phyloP scores from a whole-genome alignment of 495 filamentous ascomycete genomes.

The Opeltia flavorubescens region DNA sequence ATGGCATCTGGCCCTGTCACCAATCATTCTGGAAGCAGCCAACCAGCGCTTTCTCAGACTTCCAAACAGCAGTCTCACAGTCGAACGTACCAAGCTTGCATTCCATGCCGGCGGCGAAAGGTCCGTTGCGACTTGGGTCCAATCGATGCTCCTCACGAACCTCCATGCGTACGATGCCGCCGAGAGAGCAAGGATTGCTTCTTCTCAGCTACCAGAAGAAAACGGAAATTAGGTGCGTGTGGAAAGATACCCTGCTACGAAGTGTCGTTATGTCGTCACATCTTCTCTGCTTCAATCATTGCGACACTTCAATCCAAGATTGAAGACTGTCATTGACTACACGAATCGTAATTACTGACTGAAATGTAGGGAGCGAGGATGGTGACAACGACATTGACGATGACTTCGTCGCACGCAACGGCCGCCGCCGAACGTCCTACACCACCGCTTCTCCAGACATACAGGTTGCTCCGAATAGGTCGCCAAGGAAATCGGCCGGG shows the following conservation, averaged over 20 bases:
- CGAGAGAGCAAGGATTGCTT: slow-evolving; percentile 90
- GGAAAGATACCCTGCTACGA: no score
- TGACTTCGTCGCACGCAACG: slow-evolving; percentile 39
- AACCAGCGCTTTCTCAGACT: background rate
- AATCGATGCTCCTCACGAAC: slow-evolving; percentile 86
- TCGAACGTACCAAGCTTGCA: slow-evolving; percentile 17
- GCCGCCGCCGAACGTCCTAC: slow-evolving; percentile 22
- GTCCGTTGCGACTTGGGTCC: slow-evolving; percentile 19
- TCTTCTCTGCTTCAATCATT: no score
- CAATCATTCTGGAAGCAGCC: background rate
- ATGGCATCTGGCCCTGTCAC: background rate
- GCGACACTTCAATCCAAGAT: no score
- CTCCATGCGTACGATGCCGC: slow-evolving; percentile 85
- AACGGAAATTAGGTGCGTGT: slow-evolving; percentile 60
- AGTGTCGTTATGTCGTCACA: no score
- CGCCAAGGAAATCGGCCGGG: background rate
- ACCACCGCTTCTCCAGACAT: slow-evolving; percentile 1
- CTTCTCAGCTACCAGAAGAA: slow-evolving; percentile 90
- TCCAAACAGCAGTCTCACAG: slow-evolving; percentile 5
- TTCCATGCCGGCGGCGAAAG: slow-evolving; percentile 16
- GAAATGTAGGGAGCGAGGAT: background rate
- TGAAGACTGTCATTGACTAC: no score
- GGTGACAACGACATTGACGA: slow-evolving; percentile 3
- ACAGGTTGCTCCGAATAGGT: background rate
- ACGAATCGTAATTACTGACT: background rate